Base-by-base conservation (phyloP, 495 filamentous ascomycete genomes). In the Aspergillus steynii region DNA sequence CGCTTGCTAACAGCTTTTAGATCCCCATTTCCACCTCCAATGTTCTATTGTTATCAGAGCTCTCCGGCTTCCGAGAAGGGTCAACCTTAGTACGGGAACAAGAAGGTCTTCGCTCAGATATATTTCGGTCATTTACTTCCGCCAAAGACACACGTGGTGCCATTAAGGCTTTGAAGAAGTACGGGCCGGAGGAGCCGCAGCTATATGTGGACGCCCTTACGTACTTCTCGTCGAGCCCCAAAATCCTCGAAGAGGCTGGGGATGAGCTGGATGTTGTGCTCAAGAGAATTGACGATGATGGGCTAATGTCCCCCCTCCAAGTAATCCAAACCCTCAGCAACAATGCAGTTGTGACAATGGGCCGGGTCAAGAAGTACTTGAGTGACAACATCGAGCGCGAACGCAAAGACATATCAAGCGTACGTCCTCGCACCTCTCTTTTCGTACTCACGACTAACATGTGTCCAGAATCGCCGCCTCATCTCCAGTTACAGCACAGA, bases 101-200 rank as follows among this genome's bases (percentile, higher is more conserved):
- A 69, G 90, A 96, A 69, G 94, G 95, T 27, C 81, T 97, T 7
- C 85, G 88, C 14, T 93, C 94, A 50, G 96, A 99, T 71, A 97
- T 99, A 59, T 98, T 99, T 78, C 88, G 95, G 27, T 97, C 95
- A 0, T 97, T 96, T 71, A 97, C 94, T 5, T 88, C 92, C 0
- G 93, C 93, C 26, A 92, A 93, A 31, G 95, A 99, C 68, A 98
- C 95, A 1, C 81, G 83, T 8, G 95, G 95, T 45, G 93, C 94
- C 7, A 91, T 98, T 65, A 87, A 87, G 68, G 95, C 96, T 0
- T 78, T 99, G 49, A 84, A 84, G 51, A 96, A 95, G 73, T 99
- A 99, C 69, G 96, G 96, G 0, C 86, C 89, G 0, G 86, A 94
- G 56, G 95, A 97, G 66, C 95, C 96, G 0, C 90, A 96, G 63